Conservation (phyloP, 75 land plant species). For the Selaginella tamariscina region DNA sequence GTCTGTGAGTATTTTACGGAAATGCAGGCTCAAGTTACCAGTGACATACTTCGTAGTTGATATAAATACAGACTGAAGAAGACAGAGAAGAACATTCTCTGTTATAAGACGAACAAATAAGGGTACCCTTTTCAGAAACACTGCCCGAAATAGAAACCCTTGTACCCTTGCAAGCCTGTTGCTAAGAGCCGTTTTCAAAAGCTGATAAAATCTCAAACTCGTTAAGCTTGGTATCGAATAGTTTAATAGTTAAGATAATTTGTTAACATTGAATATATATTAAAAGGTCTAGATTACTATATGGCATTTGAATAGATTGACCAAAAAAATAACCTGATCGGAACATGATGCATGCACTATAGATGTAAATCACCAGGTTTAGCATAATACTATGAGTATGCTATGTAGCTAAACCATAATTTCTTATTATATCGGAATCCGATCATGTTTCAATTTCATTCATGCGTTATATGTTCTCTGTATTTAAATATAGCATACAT, state of each 20-base stretch:
- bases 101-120: conserved; percentile 63
- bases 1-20: conserved; percentile 82
- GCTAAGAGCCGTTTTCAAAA: conserved; percentile 72
- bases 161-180: conserved; percentile 89
- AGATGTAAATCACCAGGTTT: no score
- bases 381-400: no score
- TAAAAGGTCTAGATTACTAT: no score
- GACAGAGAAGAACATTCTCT: conserved; percentile 75
- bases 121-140: conserved; percentile 77
- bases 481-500: no score
- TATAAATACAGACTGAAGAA: conserved; percentile 63
- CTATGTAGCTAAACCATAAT: no score
- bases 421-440: no score
- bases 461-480: no score
- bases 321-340: neutral
- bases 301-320: neutral
- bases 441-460: no score
- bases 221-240: neutral
- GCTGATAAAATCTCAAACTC: conserved; percentile 33
- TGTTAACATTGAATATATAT: neutral
- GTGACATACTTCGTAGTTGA: conserved; percentile 91
- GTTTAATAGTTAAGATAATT: neutral
- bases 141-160: conserved; percentile 87
- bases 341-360: neutral
- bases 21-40: conserved; percentile 70